Conservation (phyloP, 1,284 basidiomycete genomes). For the Ceraceosorus guamensis region DNA sequence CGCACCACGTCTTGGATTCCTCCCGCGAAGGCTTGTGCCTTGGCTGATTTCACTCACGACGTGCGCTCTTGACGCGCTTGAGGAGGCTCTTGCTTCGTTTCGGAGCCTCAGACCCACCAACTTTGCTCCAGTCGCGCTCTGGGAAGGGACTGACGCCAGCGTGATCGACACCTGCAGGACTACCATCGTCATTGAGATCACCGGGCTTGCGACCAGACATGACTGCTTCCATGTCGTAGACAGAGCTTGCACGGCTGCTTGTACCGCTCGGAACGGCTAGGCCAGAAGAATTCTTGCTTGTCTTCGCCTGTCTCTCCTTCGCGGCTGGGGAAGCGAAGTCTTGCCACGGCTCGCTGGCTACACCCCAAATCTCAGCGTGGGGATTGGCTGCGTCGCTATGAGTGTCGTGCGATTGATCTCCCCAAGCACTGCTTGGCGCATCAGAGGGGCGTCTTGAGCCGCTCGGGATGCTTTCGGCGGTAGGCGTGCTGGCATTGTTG, state of each 20-base stretch:
- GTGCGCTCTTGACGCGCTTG: conserved; percentile 31
- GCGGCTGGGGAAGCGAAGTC: conserved; percentile 39
- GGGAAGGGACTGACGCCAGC: conserved; percentile 35
- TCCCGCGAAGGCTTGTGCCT: no score
- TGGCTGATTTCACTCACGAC: conserved; percentile 17
- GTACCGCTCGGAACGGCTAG: conserved; percentile 21
- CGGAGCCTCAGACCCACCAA: conserved; percentile 9
- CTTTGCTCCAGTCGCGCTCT: conserved; percentile 21
- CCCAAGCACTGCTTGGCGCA: not conserved
- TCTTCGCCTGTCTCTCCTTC: conserved; percentile 1
- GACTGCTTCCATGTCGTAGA: conserved; percentile 42
- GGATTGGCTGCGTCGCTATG: conserved; percentile 31
- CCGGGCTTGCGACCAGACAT: conserved; percentile 27
- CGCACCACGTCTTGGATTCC: no score
- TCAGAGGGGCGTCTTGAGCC: not conserved
- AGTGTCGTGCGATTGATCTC: conserved; percentile 21
- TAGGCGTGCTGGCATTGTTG: not conserved
- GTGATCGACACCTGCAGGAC: conserved; percentile 9
- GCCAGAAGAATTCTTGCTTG: not conserved
- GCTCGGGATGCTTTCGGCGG: not conserved
- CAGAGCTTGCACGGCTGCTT: conserved; percentile 29
- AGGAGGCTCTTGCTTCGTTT: conserved; percentile 38
- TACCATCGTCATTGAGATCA: not conserved
- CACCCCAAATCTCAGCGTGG: conserved; percentile 44
- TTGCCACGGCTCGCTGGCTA: conserved; percentile 43